Conservation (phyloP, 139 green algal species). For the Medakamo hakoo region DNA sequence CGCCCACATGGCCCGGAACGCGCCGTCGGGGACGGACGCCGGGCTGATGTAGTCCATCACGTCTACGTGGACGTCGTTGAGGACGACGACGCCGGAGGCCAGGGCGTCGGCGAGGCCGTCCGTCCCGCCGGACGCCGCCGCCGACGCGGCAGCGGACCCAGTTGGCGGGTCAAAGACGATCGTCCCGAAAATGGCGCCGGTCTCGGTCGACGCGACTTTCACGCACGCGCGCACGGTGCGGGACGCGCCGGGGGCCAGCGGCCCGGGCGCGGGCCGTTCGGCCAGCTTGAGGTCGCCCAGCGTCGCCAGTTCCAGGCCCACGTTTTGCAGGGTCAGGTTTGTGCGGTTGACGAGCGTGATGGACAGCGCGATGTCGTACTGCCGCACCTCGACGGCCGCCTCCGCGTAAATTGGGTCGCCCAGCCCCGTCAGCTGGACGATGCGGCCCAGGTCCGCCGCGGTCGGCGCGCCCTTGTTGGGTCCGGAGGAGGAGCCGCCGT, state of each 20-base stretch:
- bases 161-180: constrained; percentile 85
- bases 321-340: constrained; percentile 52
- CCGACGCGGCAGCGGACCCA: constrained; percentile 23
- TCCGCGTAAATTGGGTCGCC: constrained; percentile 93
- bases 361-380: constrained; percentile 98
- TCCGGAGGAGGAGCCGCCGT: neutral
- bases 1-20: constrained; percentile 94
- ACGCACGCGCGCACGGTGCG: constrained; percentile 15
- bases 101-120: neutral
- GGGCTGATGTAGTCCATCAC: constrained; percentile 99
- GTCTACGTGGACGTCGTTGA: constrained; percentile 99
- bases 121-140: neutral
- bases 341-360: constrained; percentile 85
- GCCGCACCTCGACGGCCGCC: constrained; percentile 84
- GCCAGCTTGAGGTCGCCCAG: constrained; percentile 99
- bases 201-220: constrained; percentile 93
- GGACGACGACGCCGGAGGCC: constrained; percentile 72
- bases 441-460: constrained; percentile 46
- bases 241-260: constrained; percentile 58
- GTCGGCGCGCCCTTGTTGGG: too few relatives aligned
- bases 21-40: constrained; percentile 43
- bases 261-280: constrained; percentile 87
- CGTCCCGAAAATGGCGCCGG: constrained; percentile 98
- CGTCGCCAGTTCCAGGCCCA: constrained; percentile 93
- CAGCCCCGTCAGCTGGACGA: constrained; percentile 96